Percentiles rank a stretch among this genome's conserved stretches.
phyloP scores from a whole-genome alignment of 306 rosid genomes.

The Lablab purpureus region DNA sequence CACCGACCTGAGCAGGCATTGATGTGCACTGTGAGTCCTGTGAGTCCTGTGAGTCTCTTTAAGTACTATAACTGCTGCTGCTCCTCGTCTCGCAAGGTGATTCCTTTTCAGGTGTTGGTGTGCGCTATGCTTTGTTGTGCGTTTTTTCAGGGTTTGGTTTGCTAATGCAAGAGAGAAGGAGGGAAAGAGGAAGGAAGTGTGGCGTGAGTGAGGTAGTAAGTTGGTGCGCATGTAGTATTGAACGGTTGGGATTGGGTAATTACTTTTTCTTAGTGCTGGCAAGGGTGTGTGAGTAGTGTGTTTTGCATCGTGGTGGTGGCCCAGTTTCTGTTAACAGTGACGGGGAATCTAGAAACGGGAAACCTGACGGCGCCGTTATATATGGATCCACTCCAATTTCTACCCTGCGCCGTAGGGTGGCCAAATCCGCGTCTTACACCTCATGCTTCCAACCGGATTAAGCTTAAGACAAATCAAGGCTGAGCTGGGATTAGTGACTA shows the following conservation, averaged over 20 bases:
- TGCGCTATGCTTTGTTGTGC: slow-evolving; percentile 12
- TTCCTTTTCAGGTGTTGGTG: slow-evolving; percentile 38
- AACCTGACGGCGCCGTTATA: slow-evolving; percentile 97
- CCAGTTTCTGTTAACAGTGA: slow-evolving; percentile 71
- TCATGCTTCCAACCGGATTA: neutral
- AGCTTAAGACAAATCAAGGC: neutral
- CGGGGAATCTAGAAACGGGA: slow-evolving; percentile 83
- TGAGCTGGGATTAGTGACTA: slow-evolving; percentile 2
- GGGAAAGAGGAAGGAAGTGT: neutral
- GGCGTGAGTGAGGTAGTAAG: slow-evolving; percentile 38
- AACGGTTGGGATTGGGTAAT: slow-evolving; percentile 64
- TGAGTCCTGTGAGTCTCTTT: slow-evolving; percentile 21
- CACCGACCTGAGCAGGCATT: slow-evolving; percentile 65
- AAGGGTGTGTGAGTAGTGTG: neutral
- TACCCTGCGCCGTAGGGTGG: slow-evolving; percentile 40
- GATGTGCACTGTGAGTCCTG: slow-evolving; percentile 2
- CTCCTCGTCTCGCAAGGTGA: slow-evolving; percentile 42
- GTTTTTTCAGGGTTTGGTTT: slow-evolving; percentile 42
- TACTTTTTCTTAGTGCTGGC: slow-evolving; percentile 55
- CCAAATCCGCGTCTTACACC: slow-evolving; percentile 52
- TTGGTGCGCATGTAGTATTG: slow-evolving; percentile 50
- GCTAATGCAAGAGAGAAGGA: slow-evolving; percentile 41
- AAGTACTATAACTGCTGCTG: slow-evolving; percentile 20
- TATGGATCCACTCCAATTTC: neutral
- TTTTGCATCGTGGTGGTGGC: slow-evolving; percentile 54